Conservation (phyloP, 345 rosid species). For the Brassica rapa region DNA sequence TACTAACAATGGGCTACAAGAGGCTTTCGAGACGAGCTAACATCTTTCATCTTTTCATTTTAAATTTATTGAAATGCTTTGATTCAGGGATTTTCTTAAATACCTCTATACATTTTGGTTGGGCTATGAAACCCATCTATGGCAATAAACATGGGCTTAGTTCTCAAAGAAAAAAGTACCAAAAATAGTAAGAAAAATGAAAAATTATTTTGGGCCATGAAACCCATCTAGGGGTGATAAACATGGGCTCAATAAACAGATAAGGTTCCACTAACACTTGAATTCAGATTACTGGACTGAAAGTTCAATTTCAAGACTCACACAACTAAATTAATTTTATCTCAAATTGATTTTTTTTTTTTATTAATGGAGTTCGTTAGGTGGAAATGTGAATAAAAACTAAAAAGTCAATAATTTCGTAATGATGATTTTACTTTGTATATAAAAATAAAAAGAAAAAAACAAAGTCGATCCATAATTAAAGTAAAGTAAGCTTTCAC, state of each 20-base stretch:
- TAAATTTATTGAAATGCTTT: background rate
- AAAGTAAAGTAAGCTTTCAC: background rate
- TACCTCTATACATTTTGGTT: background rate
- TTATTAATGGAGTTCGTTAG: background rate
- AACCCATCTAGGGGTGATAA: background rate
- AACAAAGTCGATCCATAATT: background rate
- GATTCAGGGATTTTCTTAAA: background rate
- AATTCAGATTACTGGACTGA: constrained; percentile 90
- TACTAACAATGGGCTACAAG: constrained; percentile 7
- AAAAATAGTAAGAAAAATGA: background rate
- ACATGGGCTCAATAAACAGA: background rate
- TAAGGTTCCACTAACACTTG: constrained; percentile 48
- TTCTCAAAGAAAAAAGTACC: background rate
- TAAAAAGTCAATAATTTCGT: constrained; percentile 13
- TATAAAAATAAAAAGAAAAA: background rate
- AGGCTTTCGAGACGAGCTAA: constrained; percentile 11
- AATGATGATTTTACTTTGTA: background rate
- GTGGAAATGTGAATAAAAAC: background rate
- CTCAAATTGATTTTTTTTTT: background rate
- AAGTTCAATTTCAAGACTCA: constrained; percentile 64
- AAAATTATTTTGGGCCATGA: background rate
- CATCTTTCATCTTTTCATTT: background rate
- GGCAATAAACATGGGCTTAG: background rate
- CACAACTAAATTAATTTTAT: background rate
- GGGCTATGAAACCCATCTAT: background rate